A percentile compares a stretch with the other conserved stretches of the same genome.
These are phyloP conservation scores for Tetradesmus lagerheimii DNA, from an alignment of 139 green algal genomes.

Conservation along the genomic window DNA sequence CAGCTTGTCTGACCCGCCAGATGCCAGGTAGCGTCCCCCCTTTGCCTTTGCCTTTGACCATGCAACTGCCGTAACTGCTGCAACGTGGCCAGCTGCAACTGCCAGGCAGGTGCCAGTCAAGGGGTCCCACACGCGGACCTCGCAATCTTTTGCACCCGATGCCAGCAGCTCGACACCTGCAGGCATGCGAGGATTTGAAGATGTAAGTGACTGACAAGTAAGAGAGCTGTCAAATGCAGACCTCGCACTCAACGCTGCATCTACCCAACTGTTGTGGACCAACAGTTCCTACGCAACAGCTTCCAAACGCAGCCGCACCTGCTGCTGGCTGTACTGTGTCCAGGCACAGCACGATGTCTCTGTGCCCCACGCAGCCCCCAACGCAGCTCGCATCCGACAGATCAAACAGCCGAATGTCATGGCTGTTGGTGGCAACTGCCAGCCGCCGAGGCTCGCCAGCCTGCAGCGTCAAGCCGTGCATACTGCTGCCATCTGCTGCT, in stretches of 20 bases:
- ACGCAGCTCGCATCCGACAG: constrained; percentile 64
- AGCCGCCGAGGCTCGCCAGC: constrained; percentile 65
- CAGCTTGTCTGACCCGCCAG: constrained; percentile 89
- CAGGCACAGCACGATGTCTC: constrained; percentile 65
- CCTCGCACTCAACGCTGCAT: too few relatives aligned
- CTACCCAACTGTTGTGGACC: too few relatives aligned
- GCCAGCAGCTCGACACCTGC: constrained; percentile 48
- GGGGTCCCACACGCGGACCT: constrained; percentile 87
- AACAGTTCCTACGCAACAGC: not conserved
- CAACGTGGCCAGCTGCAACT: constrained; percentile 86
- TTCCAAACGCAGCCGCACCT: not conserved
- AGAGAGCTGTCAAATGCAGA: too few relatives aligned
- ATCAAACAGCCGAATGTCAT: constrained; percentile 86
- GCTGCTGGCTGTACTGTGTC: constrained; percentile 45
- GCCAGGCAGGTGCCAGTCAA: constrained; percentile 66
- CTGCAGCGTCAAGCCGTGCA: not conserved
- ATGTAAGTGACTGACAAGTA: too few relatives aligned
- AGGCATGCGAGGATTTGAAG: not conserved
- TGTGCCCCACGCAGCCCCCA: constrained; percentile 71
- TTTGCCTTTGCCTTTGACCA: constrained; percentile 62
- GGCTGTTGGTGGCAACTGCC: constrained; percentile 85
- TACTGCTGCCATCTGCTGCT: constrained; percentile 1
- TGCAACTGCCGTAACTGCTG: constrained; percentile 86
- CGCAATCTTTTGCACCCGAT: constrained; percentile 91
- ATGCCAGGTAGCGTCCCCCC: constrained; percentile 68